Evolutionary conservation across 371 early-diverging fungal species (phyloP), one percentile per base, ranked within the genome.

Genomic region (Apophysomyces sp.): DNA sequence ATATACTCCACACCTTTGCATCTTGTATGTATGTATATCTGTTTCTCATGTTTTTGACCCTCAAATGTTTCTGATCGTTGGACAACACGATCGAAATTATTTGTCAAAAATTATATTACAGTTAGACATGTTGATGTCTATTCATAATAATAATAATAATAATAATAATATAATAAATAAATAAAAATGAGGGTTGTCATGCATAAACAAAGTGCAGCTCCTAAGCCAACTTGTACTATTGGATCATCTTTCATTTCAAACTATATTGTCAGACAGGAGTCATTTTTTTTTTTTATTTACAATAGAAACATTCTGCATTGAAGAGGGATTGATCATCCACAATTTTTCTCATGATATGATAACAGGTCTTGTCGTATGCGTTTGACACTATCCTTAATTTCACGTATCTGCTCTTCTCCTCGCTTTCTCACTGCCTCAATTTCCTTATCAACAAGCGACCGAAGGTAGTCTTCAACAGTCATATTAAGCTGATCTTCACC

Each of bases 381-480:
- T 44, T 44, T 44, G 49, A 44, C 49, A 44, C 4, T 21, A 21
- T 44, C 24, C 21, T 44, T 21, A 44, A 44, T 44, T 44, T 44
- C 49, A 21, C 24, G 21, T 44, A 44, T 44, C 24, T 44, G 49
- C 24, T 44, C 49, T 21, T 44, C 49, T 21, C 49, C 49, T 9
- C 49, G 49, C 49, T 21, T 44, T 44, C 21, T 44, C 49, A 44
- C 49, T 44, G 49, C 49, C 9, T 44, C 49, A 44, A 44, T 44
- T 44, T 44, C 49, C 49, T 21, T 44, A 21, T 44, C 49, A 44
- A 44, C 49, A 18, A 44, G 21, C 24, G 18, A 44, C 21, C 49
- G 49, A 5, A 44, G 21, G 21, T 53, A 61, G 27, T 61, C 61
- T 40, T 61, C 61, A 1, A 61, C 61, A 16, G 61, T 61, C 61